phyloP scores from a whole-genome alignment of 257 asterid genomes.

The Coffea eugenioides region DNA sequence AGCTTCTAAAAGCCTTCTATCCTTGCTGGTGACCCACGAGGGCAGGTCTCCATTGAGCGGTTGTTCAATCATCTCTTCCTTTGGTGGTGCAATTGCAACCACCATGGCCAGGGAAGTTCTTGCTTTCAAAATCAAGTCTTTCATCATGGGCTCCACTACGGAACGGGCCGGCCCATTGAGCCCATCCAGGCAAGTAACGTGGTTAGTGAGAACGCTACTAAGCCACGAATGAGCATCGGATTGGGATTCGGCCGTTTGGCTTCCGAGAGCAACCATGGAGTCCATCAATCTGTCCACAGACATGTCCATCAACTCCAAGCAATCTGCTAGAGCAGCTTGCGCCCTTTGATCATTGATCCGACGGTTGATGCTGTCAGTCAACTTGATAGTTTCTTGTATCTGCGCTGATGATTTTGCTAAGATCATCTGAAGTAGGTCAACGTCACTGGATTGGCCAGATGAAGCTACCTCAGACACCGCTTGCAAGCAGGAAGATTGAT shows the following conservation, averaged over 20 bases:
- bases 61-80: not conserved
- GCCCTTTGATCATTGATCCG: slow-evolving; percentile 14
- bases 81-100: slow-evolving; percentile 20
- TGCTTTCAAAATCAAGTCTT: slow-evolving; percentile 22
- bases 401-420: slow-evolving; percentile 7
- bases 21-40: slow-evolving; percentile 20
- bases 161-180: slow-evolving; percentile 10
- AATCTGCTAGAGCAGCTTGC: slow-evolving; percentile 25
- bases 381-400: slow-evolving; percentile 15
- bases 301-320: slow-evolving; percentile 32
- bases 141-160: slow-evolving; percentile 20
- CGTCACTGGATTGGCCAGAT: not conserved
- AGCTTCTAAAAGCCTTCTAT: slow-evolving; percentile 26
- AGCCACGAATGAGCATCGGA: slow-evolving; percentile 30
- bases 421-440: slow-evolving; percentile 3
- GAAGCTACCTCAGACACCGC: slow-evolving; percentile 7
- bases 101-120: slow-evolving; percentile 26
- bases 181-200: slow-evolving; percentile 30
- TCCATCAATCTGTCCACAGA: slow-evolving; percentile 27
- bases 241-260: slow-evolving; percentile 7
- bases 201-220: slow-evolving; percentile 29
- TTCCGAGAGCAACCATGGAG: slow-evolving; percentile 24
- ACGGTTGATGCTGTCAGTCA: slow-evolving; percentile 2
- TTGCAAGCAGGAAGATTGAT: slow-evolving; percentile 4
- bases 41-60: slow-evolving; percentile 14